Evolutionary conservation across 768 basidiomycete species (phyloP).

Genomic region (Termitomyces sp.): DNA sequence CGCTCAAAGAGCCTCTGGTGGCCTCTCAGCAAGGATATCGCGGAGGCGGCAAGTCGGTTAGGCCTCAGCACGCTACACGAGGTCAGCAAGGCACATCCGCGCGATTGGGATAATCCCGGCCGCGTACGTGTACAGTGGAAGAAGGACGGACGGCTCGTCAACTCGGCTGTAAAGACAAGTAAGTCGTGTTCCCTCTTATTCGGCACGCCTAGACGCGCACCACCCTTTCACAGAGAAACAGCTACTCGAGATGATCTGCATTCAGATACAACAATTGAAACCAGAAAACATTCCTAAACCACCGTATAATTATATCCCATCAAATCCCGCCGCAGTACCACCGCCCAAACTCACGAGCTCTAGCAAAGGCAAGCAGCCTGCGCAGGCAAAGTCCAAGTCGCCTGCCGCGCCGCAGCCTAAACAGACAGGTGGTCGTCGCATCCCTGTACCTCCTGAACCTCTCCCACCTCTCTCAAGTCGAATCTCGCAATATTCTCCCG

Average conservation of each 20-base stretch:
- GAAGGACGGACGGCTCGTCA: constrained; percentile 65
- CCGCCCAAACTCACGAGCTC: constrained; percentile 26
- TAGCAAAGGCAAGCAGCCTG: constrained; percentile 49
- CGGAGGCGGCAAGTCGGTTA: constrained; percentile 71
- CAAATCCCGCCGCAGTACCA: constrained; percentile 22
- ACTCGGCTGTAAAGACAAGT: constrained; percentile 74
- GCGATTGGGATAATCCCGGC: constrained; percentile 98
- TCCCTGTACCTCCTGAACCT: constrained; percentile 75
- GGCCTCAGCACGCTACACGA: constrained; percentile 84
- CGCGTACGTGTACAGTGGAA: constrained; percentile 92
- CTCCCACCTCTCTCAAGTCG: constrained; percentile 68
- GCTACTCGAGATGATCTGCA: constrained; percentile 67
- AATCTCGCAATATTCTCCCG: constrained; percentile 77
- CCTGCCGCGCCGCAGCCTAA: constrained; percentile 26
- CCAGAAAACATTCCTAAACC: constrained; percentile 64
- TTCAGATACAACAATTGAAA: constrained; percentile 68
- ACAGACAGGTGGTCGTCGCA: constrained; percentile 33
- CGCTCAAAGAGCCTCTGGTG: constrained; percentile 85
- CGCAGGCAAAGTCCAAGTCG: constrained; percentile 38
- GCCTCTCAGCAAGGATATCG: constrained; percentile 92
- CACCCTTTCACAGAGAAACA: constrained; percentile 59
- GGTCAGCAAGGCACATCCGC: constrained; percentile 85
- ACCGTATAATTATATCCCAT: constrained; percentile 43
- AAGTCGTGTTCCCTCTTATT: constrained; percentile 22
- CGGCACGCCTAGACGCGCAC: not conserved